Conservation (phyloP, 2,329 filamentous ascomycete genomes). For the Colletotrichum horii region DNA sequence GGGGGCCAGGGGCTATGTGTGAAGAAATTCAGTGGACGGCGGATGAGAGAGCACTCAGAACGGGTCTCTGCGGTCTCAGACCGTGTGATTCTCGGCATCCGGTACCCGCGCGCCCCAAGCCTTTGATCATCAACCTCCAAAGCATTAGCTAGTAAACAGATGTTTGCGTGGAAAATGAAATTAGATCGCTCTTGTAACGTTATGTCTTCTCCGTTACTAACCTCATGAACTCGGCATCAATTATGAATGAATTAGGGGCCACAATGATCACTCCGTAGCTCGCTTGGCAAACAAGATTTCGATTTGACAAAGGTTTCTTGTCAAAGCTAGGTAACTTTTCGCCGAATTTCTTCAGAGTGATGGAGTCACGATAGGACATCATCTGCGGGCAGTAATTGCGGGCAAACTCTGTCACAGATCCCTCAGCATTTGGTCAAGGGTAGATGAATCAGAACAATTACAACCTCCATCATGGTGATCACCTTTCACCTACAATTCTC, state of each 20-base stretch:
- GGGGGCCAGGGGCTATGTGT: fast-evolving
- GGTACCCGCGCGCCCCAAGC: background rate
- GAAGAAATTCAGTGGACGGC: background rate
- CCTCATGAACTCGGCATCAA: background rate
- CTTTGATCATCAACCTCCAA: background rate
- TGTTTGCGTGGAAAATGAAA: background rate
- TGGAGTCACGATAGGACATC: background rate
- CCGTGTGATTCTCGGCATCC: fast-evolving
- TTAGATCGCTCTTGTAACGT: background rate
- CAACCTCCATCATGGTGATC: background rate
- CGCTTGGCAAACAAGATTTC: background rate
- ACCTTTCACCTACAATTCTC: fast-evolving
- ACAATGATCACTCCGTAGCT: fast-evolving
- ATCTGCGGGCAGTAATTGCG: background rate
- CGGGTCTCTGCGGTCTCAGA: fast-evolving
- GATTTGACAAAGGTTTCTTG: background rate
- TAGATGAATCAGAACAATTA: background rate
- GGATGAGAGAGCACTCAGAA: background rate
- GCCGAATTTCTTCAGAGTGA: background rate
- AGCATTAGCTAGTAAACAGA: background rate
- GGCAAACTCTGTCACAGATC: background rate
- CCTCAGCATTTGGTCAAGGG: fast-evolving
- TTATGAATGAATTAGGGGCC: background rate
- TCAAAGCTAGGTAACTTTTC: fast-evolving
- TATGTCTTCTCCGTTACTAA: background rate